These are phyloP conservation scores for Aspergillus japonicus DNA, from an alignment of 2,329 filamentous ascomycete genomes.

Conservation along the genomic window DNA sequence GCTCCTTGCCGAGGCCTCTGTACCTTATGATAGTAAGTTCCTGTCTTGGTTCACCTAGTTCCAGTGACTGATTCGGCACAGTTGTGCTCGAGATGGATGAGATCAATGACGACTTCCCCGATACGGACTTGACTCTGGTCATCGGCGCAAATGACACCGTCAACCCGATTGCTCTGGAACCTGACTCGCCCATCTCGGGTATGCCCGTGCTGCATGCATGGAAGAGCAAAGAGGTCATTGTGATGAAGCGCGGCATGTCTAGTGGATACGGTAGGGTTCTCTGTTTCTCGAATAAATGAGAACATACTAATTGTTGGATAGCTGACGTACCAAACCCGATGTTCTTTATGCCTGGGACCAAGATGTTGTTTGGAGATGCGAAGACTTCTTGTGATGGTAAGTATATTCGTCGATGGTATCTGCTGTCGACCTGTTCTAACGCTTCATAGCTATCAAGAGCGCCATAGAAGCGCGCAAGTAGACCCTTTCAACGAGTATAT, in stretches of 20 bases:
- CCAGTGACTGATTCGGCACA: slow-evolving; percentile 22
- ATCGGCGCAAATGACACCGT: slow-evolving; percentile 93
- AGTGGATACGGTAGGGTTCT: slow-evolving; percentile 72
- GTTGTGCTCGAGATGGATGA: slow-evolving; percentile 92
- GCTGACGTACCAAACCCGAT: slow-evolving; percentile 90
- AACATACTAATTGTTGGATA: slow-evolving; percentile 33
- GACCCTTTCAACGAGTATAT: not conserved
- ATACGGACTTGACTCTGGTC: slow-evolving; percentile 82
- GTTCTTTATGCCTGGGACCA: slow-evolving; percentile 87
- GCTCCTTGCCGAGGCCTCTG: slow-evolving; percentile 79
- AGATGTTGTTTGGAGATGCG: slow-evolving; percentile 91
- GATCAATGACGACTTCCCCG: slow-evolving; percentile 86
- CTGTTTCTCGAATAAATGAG: not conserved
- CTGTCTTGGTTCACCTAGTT: not conserved
- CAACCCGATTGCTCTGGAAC: slow-evolving; percentile 83
- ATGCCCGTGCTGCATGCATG: slow-evolving; percentile 92
- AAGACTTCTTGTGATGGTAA: slow-evolving; percentile 77
- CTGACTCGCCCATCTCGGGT: slow-evolving; percentile 78
- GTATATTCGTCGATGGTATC: slow-evolving; percentile 24
- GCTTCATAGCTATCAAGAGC: slow-evolving; percentile 43
- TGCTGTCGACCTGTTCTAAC: slow-evolving; percentile 7
- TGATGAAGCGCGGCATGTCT: slow-evolving; percentile 90
- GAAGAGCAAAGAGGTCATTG: slow-evolving; percentile 90
- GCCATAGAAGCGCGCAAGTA: slow-evolving; percentile 35
- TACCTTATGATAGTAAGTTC: slow-evolving; percentile 72